Base-by-base conservation (phyloP, 352 stramenopile species). In the Pythium diclinum region DNA sequence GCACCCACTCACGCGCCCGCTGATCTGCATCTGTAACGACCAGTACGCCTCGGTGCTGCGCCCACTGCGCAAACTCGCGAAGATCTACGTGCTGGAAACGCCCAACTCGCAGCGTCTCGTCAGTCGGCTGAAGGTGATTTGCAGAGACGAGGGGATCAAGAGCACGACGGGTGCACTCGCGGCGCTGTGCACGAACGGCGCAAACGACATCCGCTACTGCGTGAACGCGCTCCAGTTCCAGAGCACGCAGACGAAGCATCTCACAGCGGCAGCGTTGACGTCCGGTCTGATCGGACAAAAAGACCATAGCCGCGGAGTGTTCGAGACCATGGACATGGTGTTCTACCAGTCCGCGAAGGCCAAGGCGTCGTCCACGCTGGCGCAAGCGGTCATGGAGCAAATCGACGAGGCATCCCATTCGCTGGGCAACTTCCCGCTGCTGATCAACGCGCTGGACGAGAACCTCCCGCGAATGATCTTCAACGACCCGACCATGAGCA, bases 11-110 rank as follows among this genome's bases (percentile, higher is more conserved):
- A 97, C 76, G 54, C 85, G 96, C 1, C 97, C 97, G 8, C 79
- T 99, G 17, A 99, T 99, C 64, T 98, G 97, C 69, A 99, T 99
- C 75, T 99, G 97, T 77, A 99, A 99, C 74, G 94, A 99, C 71
- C 89, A 98, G 68, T 99, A 98, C 74, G 95, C 95, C 13, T 96
- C 96, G 1, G 89, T 96, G 32, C 73, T 99, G 38, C 84, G 96
- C 10, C 89, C 95, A n/a, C 80, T 99, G 47, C 89, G 97, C 30
- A 92, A 97, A 25, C 83, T 97, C 16, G 88, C 93, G 23, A 94
- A 92, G 62, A 92, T 98, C 38, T 99, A 99, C 48, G 85, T 97
- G 63, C 87, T 99, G 14, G 73, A 85, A 53, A 79, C 84, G 23
- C 83, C 95, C 8, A 89, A 94, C 46, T 78, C 83, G 14, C 78